Conservation (phyloP, 805 yeast genomes). For the Lipomyces sp. region DNA sequence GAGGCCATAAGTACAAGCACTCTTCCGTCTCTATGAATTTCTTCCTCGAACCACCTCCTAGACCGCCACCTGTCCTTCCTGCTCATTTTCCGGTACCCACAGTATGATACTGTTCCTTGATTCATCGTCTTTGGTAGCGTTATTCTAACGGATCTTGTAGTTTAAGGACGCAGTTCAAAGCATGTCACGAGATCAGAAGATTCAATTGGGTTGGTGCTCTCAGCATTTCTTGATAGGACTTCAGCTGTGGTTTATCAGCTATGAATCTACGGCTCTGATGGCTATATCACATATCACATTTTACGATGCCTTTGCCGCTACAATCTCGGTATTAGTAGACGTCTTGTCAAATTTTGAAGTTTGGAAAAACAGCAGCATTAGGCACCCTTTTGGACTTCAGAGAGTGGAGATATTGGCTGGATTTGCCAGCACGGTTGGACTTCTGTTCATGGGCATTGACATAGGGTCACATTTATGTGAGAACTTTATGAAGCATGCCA, state of each 20-base stretch:
- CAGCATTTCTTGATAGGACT: constrained; percentile 62
- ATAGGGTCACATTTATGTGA: constrained; percentile 85
- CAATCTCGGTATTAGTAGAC: constrained; percentile 71
- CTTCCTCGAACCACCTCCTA: constrained; percentile 86
- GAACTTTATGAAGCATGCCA: constrained; percentile 51
- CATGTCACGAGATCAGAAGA: constrained; percentile 60
- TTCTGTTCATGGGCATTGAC: constrained; percentile 90
- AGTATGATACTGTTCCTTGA: constrained; percentile 39
- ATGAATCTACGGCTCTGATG: constrained; percentile 60
- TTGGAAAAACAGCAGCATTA: constrained; percentile 81
- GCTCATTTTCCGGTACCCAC: constrained; percentile 76
- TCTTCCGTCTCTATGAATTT: constrained; percentile 95
- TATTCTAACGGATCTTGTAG: constrained; percentile 24
- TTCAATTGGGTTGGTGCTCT: constrained; percentile 62
- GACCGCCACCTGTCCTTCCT: constrained; percentile 67
- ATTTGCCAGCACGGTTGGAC: constrained; percentile 81
- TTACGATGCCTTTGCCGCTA: constrained; percentile 81
- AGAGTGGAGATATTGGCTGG: constrained; percentile 86
- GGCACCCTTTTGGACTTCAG: constrained; percentile 92
- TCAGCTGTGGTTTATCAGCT: constrained; percentile 63
- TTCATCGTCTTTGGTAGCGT: background rate
- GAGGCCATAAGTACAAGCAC: constrained; percentile 94
- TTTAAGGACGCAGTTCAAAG: constrained; percentile 65
- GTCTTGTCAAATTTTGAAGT: constrained; percentile 89
- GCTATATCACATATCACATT: constrained; percentile 86